phyloP scores from a whole-genome alignment of 2,329 filamentous ascomycete species.

The Dryadomyces quercivorus region DNA sequence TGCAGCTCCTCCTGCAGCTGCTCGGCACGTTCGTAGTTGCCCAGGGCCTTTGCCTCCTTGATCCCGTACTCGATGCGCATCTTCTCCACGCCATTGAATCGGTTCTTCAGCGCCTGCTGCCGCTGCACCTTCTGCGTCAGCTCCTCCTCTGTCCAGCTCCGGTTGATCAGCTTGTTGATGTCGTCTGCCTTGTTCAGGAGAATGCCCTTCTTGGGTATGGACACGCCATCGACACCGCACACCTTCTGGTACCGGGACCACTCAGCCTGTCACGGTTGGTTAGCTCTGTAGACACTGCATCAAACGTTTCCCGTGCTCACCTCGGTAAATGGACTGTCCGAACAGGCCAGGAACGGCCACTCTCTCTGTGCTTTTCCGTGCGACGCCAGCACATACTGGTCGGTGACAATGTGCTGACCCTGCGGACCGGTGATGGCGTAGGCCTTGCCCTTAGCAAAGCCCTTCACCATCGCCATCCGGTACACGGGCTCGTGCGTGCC shows the following conservation, averaged over 20 bases:
- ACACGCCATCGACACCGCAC: slow-evolving; percentile 58
- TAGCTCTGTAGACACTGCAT: neutral
- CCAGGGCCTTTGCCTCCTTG: slow-evolving; percentile 51
- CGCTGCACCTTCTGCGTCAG: slow-evolving; percentile 67
- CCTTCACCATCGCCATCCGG: slow-evolving; percentile 78
- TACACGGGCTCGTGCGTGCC: slow-evolving; percentile 66
- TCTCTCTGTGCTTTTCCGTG: slow-evolving; percentile 75
- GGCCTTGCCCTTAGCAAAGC: slow-evolving; percentile 64
- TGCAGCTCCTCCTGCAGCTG: slow-evolving; percentile 49
- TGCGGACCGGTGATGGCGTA: slow-evolving; percentile 70
- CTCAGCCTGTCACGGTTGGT: slow-evolving; percentile 45
- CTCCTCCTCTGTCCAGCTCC: slow-evolving; percentile 72
- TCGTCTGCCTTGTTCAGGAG: slow-evolving; percentile 64
- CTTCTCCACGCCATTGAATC: slow-evolving; percentile 55
- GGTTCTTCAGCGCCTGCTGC: slow-evolving; percentile 54
- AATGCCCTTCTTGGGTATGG: slow-evolving; percentile 59
- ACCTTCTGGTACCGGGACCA: slow-evolving; percentile 70
- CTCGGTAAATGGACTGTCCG: slow-evolving; percentile 74
- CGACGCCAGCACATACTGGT: slow-evolving; percentile 70
- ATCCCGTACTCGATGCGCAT: slow-evolving; percentile 53
- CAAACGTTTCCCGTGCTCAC: slow-evolving; percentile 28
- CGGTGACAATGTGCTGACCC: slow-evolving; percentile 68
- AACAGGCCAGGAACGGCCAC: slow-evolving; percentile 85
- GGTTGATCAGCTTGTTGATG: slow-evolving; percentile 68
- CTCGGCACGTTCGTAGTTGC: slow-evolving; percentile 45